phyloP scores from a whole-genome alignment of 257 asterid genomes.

The Solanum infundibuliforme region DNA sequence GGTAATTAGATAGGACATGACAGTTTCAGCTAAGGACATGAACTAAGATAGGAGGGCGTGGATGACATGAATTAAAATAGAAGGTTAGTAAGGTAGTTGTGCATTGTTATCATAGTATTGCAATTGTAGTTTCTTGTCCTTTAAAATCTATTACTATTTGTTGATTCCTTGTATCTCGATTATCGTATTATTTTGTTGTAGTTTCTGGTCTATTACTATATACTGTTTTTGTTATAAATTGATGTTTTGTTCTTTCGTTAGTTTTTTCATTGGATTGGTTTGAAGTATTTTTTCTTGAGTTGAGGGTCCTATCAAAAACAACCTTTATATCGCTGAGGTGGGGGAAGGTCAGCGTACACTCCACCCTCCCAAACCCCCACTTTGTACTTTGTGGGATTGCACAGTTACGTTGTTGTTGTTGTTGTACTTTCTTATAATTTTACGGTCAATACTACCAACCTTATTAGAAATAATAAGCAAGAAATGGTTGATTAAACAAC shows the following conservation, averaged over 20 bases:
- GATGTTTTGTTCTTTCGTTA: background rate
- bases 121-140: no score
- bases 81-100: no score
- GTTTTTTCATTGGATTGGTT: background rate
- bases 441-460: background rate
- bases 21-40: no score
- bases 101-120: no score
- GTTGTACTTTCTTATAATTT: background rate
- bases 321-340: background rate
- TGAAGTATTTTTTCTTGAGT: background rate
- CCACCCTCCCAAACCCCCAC: background rate
- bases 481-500: background rate
- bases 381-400: background rate
- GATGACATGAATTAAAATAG: no score
- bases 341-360: background rate
- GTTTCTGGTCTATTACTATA: background rate
- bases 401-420: background rate
- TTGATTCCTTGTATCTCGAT: background rate
- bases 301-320: background rate
- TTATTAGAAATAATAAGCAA: background rate
- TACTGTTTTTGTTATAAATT: no score
- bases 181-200: background rate
- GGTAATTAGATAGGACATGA: no score
- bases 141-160: background rate
- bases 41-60: no score